These are phyloP conservation scores for Agroathelia rolfsii DNA, from an alignment of 1,284 basidiomycete genomes.

Conservation along the genomic window DNA sequence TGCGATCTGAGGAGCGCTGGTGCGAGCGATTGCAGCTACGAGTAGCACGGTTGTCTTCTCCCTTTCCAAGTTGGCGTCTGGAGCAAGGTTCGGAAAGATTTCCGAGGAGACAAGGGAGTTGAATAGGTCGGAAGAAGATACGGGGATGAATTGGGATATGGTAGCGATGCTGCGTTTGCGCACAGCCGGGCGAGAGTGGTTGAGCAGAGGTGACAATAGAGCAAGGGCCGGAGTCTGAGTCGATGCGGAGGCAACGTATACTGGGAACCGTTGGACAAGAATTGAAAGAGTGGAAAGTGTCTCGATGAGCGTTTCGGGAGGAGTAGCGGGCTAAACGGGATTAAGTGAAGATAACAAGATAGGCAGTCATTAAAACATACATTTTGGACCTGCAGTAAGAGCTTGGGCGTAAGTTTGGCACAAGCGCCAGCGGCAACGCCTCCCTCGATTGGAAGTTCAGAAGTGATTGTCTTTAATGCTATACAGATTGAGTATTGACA, in stretches of 20 bases:
- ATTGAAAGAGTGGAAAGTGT: constrained; percentile 88
- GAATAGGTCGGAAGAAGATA: constrained; percentile 49
- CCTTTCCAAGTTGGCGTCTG: constrained; percentile 45
- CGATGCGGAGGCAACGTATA: constrained; percentile 49
- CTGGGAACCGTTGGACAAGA: constrained; percentile 80
- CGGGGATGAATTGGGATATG: constrained; percentile 71
- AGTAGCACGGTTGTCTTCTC: constrained; percentile 75
- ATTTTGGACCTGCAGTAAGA: constrained; percentile 68
- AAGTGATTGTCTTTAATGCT: constrained; percentile 93
- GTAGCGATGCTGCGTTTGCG: constrained; percentile 86
- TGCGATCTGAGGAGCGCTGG: constrained; percentile 58
- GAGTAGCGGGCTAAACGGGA: constrained; percentile 44
- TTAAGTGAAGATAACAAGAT: constrained; percentile 11
- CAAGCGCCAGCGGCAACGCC: constrained; percentile 74
- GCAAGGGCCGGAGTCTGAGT: constrained; percentile 52
- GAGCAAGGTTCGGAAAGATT: constrained; percentile 52
- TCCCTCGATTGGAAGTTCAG: constrained; percentile 76
- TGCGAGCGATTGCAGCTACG: constrained; percentile 67
- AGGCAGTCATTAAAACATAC: constrained; percentile 35
- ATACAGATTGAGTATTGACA: no score
- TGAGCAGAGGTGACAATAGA: constrained; percentile 69
- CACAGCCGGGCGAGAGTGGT: constrained; percentile 71
- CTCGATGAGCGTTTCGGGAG: constrained; percentile 81
- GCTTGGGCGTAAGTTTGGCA: constrained; percentile 77
- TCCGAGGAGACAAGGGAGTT: constrained; percentile 41